Conservation (phyloP, 495 filamentous ascomycete genomes). For the Penicillium mononematosum region DNA sequence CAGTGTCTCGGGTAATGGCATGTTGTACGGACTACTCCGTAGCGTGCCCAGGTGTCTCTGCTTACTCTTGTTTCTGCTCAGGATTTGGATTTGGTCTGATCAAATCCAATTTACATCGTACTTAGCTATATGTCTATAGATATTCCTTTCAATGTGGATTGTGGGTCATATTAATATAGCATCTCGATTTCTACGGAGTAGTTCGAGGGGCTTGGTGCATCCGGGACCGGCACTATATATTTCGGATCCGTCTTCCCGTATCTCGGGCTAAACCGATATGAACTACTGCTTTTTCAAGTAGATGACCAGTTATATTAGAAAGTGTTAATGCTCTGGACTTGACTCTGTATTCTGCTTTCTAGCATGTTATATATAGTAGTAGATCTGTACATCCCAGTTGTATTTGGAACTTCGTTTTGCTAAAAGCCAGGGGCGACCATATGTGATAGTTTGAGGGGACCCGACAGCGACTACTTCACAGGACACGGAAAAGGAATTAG, state of each 20-base stretch:
- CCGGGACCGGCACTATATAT: background rate
- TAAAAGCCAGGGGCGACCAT: background rate
- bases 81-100: background rate
- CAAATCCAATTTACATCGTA: background rate
- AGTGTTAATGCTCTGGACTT: background rate
- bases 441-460: background rate
- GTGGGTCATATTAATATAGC: background rate
- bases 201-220: background rate
- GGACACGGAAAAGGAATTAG: background rate
- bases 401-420: background rate
- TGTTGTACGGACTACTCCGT: background rate
- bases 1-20: background rate
- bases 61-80: too few species aligned
- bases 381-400: background rate
- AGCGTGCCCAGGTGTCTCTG: too few species aligned
- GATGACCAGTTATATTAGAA: too few species aligned
- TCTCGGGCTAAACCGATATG: background rate
- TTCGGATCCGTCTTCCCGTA: background rate
- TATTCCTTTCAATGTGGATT: background rate
- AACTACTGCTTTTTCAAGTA: background rate
- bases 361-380: background rate
- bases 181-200: background rate
- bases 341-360: background rate
- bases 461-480: background rate
- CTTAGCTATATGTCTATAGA: background rate